These are phyloP conservation scores for Rusavskia elegans DNA, from an alignment of 495 filamentous ascomycete species.

Conservation along the genomic window DNA sequence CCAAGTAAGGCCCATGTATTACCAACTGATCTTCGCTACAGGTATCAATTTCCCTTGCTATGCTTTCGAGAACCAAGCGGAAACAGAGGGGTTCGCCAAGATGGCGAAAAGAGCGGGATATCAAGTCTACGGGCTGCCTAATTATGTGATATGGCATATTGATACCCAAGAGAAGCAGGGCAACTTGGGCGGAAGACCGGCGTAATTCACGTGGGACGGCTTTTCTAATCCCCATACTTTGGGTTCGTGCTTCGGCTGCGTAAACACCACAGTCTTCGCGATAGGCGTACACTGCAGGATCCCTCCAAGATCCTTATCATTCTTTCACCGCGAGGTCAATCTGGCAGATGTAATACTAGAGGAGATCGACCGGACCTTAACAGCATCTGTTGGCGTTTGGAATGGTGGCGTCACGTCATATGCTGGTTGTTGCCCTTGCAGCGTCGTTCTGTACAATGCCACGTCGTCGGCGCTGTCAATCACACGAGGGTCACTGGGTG, in stretches of 20 bases:
- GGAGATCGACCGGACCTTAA: not conserved
- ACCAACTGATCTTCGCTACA: conserved; percentile 15
- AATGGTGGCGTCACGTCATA: not conserved
- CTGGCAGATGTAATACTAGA: too few relatives aligned
- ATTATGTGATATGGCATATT: conserved; percentile 98
- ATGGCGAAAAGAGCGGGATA: conserved; percentile 98
- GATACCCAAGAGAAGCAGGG: conserved; percentile 96
- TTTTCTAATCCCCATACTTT: too few relatives aligned
- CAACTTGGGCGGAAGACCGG: conserved; percentile 33
- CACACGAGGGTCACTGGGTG: too few relatives aligned
- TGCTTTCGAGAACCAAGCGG: conserved; percentile 96
- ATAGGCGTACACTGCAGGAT: too few relatives aligned
- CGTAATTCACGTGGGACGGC: not conserved
- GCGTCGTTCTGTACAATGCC: too few relatives aligned
- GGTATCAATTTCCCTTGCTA: conserved; percentile 97
- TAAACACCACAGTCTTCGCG: too few relatives aligned
- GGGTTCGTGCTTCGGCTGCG: too few relatives aligned
- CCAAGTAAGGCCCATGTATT: not conserved
- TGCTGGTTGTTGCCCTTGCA: too few relatives aligned
- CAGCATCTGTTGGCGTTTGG: not conserved
- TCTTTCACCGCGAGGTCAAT: too few relatives aligned
- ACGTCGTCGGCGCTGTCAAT: too few relatives aligned
- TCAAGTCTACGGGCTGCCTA: conserved; percentile 79
- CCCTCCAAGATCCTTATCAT: too few relatives aligned
- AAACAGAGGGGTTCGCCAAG: conserved; percentile 95